Evolutionary conservation across 306 rosid species (phyloP), one percentile per base, ranked within the genome.

Genomic region (Quercus bicolor): DNA sequence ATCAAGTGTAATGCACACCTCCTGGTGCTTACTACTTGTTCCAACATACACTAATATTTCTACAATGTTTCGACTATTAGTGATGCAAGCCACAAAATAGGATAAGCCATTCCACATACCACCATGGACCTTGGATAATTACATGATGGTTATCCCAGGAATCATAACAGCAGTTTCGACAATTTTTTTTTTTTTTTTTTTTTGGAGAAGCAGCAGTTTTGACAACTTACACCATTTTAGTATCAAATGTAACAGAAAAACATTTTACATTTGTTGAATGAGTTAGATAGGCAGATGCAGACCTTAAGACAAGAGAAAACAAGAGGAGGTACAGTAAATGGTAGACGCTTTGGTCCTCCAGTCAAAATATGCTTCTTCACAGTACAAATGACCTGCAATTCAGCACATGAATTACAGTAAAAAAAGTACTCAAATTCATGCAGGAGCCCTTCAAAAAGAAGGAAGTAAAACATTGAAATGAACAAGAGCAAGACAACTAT

Each of bases 261-360:
- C 26, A 65, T 21, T 43, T 56, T 31, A 45, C 16, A 65, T 21
- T 43, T 56, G 52, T 56, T 73, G 9, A 29, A 43, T 4, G 52
- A 23, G 64, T 65, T 59, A 28, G 80, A 73, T 56, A 88, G 56
- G 72, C 24, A 57, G 80, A 78, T 66, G 43, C 85, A 81, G 78
- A 96, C 99, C 99, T 96, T 96, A 20, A 96, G 85, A 61, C 93
- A 89, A 84, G 93, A 89, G 88, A 93, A 91, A 74, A 96, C 88
- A 34, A 96, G 89, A 83, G 99, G 91, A 45, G 99, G 98, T 80
- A 91, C 80, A 24, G 98, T 96, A 81, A 88, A 96, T 51, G 93
- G 96, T n/a, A 96, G 83, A 60, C 99, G 98, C 83, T 84, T 93
- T 59, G 95, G 85, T 83, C 98, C 99, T 84, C 99, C 99, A 18